phyloP scores from a whole-genome alignment of 2,329 filamentous ascomycete species.

The Diaporthe sp. region DNA sequence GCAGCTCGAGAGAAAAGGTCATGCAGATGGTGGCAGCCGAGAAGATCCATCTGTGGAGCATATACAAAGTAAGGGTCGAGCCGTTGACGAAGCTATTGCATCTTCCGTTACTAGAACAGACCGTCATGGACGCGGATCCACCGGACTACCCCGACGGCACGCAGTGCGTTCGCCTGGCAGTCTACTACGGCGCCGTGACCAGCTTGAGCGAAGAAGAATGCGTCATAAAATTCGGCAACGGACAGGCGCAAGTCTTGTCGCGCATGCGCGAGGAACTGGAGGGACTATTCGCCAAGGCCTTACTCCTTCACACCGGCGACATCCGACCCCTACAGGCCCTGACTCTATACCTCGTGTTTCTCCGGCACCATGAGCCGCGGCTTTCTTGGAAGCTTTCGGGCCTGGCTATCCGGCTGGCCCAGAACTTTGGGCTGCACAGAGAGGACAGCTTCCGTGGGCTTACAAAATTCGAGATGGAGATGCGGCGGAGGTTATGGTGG shows the following conservation, averaged over 20 bases:
- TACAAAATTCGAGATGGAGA: slow-evolving; percentile 13
- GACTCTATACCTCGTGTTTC: slow-evolving; percentile 4
- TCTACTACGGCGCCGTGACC: background rate
- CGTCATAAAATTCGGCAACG: background rate
- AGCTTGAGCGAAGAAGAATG: background rate
- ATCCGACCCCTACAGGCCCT: slow-evolving; percentile 9
- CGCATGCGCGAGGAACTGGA: slow-evolving; percentile 8
- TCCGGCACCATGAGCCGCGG: background rate
- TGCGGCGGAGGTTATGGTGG: slow-evolving; percentile 16
- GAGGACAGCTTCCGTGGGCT: background rate
- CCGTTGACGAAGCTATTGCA: background rate
- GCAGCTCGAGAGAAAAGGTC: background rate
- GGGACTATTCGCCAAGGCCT: background rate
- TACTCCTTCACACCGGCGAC: slow-evolving; percentile 6
- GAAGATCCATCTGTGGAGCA: background rate
- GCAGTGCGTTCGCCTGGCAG: background rate
- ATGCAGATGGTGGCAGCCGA: background rate
- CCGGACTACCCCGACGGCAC: background rate
- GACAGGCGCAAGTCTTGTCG: background rate
- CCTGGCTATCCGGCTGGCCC: background rate
- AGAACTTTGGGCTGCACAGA: slow-evolving; percentile 6
- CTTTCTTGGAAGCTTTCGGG: slow-evolving; percentile 3
- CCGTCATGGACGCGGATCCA: background rate
- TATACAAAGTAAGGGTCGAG: slow-evolving; percentile 7
- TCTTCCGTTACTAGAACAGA: background rate